These are phyloP conservation scores for Linderina pennispora DNA, from an alignment of 192 early-diverging fungal genomes.

Conservation along the genomic window DNA sequence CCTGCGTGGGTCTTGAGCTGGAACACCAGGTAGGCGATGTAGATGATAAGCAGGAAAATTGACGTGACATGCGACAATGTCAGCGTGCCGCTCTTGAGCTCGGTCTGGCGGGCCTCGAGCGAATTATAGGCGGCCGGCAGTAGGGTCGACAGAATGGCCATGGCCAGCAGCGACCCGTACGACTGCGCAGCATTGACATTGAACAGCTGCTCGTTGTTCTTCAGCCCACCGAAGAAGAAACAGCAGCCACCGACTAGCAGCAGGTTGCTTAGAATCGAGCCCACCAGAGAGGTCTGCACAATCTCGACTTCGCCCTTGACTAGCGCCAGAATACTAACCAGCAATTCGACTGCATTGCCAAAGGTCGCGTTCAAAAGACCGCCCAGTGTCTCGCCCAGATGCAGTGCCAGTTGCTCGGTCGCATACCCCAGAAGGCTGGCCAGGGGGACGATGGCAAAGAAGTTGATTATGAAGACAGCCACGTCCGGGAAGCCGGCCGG, in stretches of 20 bases:
- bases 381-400: slow-evolving; percentile 62
- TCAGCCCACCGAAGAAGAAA: slow-evolving; percentile 80
- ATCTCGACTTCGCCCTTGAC: slow-evolving; percentile 69
- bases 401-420: slow-evolving; percentile 68
- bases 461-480: slow-evolving; percentile 76
- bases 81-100: slow-evolving; percentile 47
- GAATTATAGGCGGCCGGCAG: slow-evolving; percentile 66
- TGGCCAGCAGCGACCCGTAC: slow-evolving; percentile 59
- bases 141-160: slow-evolving; percentile 60
- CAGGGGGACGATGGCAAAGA: slow-evolving; percentile 84
- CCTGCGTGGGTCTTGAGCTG: slow-evolving; percentile 77
- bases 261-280: slow-evolving; percentile 86
- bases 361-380: slow-evolving; percentile 75
- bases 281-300: slow-evolving; percentile 84
- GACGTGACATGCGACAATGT: slow-evolving; percentile 62
- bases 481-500: slow-evolving; percentile 59
- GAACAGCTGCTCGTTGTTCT: slow-evolving; percentile 65
- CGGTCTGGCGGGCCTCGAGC: slow-evolving; percentile 28
- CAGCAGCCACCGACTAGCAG: slow-evolving; percentile 81
- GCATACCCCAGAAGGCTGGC: slow-evolving; percentile 74
- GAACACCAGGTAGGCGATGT: slow-evolving; percentile 59
- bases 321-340: slow-evolving; percentile 79
- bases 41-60: slow-evolving; percentile 61
- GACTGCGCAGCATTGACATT: slow-evolving; percentile 68
- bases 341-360: slow-evolving; percentile 85